These are phyloP conservation scores for Tylopilus sp. DNA, from an alignment of 768 basidiomycete genomes.

Conservation along the genomic window DNA sequence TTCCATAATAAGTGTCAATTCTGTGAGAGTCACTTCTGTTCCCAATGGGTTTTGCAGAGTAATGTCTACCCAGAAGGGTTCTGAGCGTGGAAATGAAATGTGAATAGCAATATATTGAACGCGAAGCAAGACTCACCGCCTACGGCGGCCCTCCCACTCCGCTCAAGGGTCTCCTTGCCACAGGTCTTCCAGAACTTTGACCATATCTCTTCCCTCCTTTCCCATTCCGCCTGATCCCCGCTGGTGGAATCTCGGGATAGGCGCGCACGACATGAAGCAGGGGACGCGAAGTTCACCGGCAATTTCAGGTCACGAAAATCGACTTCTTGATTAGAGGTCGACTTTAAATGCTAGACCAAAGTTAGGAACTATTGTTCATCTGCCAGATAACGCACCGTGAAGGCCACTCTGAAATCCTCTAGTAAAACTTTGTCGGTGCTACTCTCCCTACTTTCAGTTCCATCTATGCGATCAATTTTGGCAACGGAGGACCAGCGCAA, in stretches of 20 bases:
- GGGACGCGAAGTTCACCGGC: slow-evolving; percentile 64
- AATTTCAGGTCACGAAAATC: slow-evolving; percentile 48
- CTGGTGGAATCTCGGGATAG: slow-evolving; percentile 48
- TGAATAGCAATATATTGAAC: background rate
- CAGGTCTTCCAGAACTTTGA: slow-evolving; percentile 49
- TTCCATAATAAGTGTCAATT: slow-evolving; percentile 56
- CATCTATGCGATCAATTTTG: slow-evolving; percentile 15
- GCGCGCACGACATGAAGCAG: slow-evolving; percentile 53
- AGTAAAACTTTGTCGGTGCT: slow-evolving; percentile 66
- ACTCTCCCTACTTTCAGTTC: slow-evolving; percentile 30
- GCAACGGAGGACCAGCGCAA: slow-evolving; percentile 45
- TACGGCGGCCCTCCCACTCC: slow-evolving; percentile 56
- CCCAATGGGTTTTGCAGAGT: slow-evolving; percentile 68
- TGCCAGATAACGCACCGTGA: slow-evolving; percentile 51
- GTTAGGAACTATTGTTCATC: background rate
- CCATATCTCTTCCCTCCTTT: slow-evolving; percentile 65
- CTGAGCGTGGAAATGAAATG: slow-evolving; percentile 34
- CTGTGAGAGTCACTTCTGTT: slow-evolving; percentile 64
- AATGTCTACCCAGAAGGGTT: slow-evolving; percentile 76
- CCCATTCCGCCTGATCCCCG: slow-evolving; percentile 53
- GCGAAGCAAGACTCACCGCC: slow-evolving; percentile 44
- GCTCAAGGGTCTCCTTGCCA: slow-evolving; percentile 54
- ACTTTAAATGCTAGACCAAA: slow-evolving; percentile 61
- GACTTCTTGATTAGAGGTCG: slow-evolving; percentile 47
- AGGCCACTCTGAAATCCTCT: slow-evolving; percentile 88